A percentile compares a stretch with the other conserved stretches of the same genome.
These are phyloP conservation scores for Cardamine occulta DNA, from an alignment of 345 rosid species.

Conservation along the genomic window DNA sequence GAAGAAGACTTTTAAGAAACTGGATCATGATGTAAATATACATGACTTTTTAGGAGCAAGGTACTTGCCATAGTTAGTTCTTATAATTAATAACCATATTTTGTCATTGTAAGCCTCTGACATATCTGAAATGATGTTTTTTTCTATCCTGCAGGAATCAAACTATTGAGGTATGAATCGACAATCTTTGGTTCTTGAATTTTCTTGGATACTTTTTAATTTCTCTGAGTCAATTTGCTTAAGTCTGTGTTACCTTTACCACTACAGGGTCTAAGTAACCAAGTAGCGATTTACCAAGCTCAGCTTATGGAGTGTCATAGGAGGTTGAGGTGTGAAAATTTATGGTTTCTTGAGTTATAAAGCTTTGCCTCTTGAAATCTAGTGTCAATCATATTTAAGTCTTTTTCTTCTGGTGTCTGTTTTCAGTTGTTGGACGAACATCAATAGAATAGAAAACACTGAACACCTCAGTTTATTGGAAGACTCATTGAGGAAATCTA, in stretches of 20 bases:
- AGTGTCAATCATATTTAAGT: background rate
- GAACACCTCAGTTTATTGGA: constrained; percentile 79
- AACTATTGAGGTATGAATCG: constrained; percentile 66
- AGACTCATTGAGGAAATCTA: constrained; percentile 67
- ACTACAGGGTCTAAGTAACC: constrained; percentile 67
- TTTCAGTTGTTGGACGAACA: constrained; percentile 78
- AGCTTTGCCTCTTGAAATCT: constrained; percentile 9
- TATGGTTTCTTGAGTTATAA: constrained; percentile 24
- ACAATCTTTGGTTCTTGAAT: background rate
- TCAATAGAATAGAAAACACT: constrained; percentile 64
- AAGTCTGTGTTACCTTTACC: constrained; percentile 34
- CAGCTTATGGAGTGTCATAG: constrained; percentile 69
- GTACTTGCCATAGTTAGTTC: constrained; percentile 44
- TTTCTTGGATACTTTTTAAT: constrained; percentile 20
- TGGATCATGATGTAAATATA: constrained; percentile 90
- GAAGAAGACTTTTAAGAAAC: constrained; percentile 89
- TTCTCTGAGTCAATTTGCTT: constrained; percentile 24
- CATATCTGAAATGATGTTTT: constrained; percentile 39
- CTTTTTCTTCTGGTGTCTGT: constrained; percentile 18
- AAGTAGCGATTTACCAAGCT: constrained; percentile 59
- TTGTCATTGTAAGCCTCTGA: constrained; percentile 14
- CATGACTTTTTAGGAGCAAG: constrained; percentile 78
- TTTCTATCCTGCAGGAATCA: constrained; percentile 58
- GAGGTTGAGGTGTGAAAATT: constrained; percentile 69
- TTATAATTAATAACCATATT: constrained; percentile 10